phyloP scores from a whole-genome alignment of 805 yeast genomes.

The Wickerhamomyces hampshirensis region DNA sequence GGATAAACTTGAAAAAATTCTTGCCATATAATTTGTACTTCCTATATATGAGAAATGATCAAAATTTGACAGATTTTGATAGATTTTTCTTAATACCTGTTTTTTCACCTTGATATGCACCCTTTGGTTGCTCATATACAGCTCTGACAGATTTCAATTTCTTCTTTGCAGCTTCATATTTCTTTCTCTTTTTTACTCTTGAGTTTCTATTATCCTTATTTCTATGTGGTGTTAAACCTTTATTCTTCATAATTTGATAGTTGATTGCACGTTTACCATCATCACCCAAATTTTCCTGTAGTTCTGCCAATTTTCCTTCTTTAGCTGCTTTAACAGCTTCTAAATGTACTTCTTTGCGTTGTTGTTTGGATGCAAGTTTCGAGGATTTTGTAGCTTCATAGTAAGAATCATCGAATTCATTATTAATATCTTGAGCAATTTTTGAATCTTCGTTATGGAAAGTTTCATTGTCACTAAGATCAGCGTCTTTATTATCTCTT shows the following conservation, averaged over 20 bases:
- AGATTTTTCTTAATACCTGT: constrained; percentile 96
- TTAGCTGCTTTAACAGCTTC: constrained; percentile 74
- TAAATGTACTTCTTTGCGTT: constrained; percentile 60
- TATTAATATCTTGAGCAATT: constrained; percentile 36
- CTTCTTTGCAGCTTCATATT: constrained; percentile 92
- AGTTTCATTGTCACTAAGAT: constrained; percentile 45
- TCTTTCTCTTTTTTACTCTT: constrained; percentile 97
- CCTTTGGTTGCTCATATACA: constrained; percentile 70
- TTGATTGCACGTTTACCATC: constrained; percentile 93
- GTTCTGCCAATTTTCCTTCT: constrained; percentile 77
- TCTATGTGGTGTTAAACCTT: constrained; percentile 90
- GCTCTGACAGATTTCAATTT: constrained; percentile 86
- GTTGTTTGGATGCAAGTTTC: constrained; percentile 43
- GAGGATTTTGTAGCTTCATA: constrained; percentile 50
- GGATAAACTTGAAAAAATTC: constrained; percentile 2
- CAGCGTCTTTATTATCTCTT: constrained; percentile 50
- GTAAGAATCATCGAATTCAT: constrained; percentile 49
- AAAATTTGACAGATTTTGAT: constrained; percentile 81
- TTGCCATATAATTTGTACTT: too few relatives aligned
- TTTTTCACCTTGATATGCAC: constrained; percentile 88
- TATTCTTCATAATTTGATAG: constrained; percentile 92
- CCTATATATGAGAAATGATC: too few relatives aligned
- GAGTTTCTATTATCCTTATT: constrained; percentile 93
- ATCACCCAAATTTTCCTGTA: constrained; percentile 56
- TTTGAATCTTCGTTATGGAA: constrained; percentile 43